Evolutionary conservation across 805 yeast species (phyloP).

Genomic region (Tetrapisispora phaffii): DNA sequence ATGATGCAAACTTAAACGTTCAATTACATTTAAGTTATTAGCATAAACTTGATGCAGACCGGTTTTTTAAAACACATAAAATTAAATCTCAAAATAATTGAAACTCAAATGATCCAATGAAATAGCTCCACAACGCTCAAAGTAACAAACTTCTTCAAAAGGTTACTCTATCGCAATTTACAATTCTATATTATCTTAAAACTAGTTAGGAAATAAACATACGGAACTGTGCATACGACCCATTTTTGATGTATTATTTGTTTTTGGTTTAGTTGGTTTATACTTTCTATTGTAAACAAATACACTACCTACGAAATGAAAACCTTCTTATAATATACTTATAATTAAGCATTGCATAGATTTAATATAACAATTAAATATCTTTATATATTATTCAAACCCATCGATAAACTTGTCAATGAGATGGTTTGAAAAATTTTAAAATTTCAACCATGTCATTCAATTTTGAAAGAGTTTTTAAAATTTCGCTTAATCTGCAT

Average conservation of each 20-base stretch:
- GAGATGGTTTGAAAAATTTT: too few species aligned
- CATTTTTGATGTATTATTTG: constrained; percentile 58
- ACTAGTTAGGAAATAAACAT: constrained; percentile 37
- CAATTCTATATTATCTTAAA: not conserved
- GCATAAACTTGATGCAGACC: constrained; percentile 3
- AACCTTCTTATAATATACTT: too few species aligned
- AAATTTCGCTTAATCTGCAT: too few species aligned
- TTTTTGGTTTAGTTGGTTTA: constrained; percentile 10
- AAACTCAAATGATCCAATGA: constrained; percentile 4
- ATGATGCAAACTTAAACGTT: not conserved
- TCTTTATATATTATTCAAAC: too few species aligned
- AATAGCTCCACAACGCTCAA: not conserved
- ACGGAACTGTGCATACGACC: constrained; percentile 99
- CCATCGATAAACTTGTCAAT: too few species aligned
- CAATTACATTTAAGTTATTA: not conserved
- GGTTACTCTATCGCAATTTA: not conserved
- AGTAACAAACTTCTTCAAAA: not conserved
- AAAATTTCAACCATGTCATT: too few species aligned
- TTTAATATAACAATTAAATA: too few species aligned
- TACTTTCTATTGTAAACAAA: too few species aligned
- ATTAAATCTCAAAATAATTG: not conserved
- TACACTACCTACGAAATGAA: not conserved
- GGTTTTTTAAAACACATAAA: not conserved
- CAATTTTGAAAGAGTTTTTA: too few species aligned
- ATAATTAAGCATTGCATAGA: not conserved